These are phyloP conservation scores for Pichia kudriavzevii DNA, from an alignment of 1,139 yeast species.

Conservation along the genomic window DNA sequence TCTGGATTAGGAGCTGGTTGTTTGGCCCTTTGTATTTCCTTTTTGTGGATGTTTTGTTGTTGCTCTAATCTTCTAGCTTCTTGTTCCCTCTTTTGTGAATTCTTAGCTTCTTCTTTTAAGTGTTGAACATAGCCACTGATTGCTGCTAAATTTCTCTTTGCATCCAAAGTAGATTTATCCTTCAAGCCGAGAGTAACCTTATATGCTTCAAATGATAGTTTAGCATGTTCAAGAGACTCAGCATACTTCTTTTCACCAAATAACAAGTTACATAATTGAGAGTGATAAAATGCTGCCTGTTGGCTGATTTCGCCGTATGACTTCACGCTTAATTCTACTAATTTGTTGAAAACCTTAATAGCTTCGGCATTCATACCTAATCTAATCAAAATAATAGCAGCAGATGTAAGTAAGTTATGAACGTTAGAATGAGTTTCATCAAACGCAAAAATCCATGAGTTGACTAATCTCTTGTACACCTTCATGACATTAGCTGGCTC, in stretches of 20 bases:
- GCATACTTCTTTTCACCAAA: conserved; percentile 46
- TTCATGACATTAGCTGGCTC: conserved; percentile 56
- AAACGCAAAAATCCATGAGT: conserved; percentile 46
- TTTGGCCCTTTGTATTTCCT: conserved; percentile 27
- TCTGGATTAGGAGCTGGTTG: conserved; percentile 40
- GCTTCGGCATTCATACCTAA: conserved; percentile 42
- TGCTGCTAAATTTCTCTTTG: conserved; percentile 54
- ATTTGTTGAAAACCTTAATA: conserved; percentile 40
- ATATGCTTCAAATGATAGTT: conserved; percentile 47
- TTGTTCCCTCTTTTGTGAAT: conserved; percentile 15
- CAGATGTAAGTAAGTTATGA: conserved; percentile 56
- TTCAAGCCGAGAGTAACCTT: conserved; percentile 52
- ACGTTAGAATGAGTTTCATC: conserved; percentile 64
- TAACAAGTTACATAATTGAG: conserved; percentile 61
- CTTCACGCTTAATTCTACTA: conserved; percentile 34
- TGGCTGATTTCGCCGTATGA: conserved; percentile 45
- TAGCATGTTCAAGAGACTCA: conserved; percentile 48
- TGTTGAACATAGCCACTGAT: conserved; percentile 32
- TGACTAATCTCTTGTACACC: conserved; percentile 53
- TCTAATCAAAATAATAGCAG: conserved; percentile 54
- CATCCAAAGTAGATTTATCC: conserved; percentile 55
- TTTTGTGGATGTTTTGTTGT: conserved; percentile 17
- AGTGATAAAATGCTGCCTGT: conserved; percentile 51
- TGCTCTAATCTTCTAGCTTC: conserved; percentile 28
- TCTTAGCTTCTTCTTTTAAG: conserved; percentile 18